Conservation (phyloP, 1,139 yeast genomes). For the Kodamaea anthophila region DNA sequence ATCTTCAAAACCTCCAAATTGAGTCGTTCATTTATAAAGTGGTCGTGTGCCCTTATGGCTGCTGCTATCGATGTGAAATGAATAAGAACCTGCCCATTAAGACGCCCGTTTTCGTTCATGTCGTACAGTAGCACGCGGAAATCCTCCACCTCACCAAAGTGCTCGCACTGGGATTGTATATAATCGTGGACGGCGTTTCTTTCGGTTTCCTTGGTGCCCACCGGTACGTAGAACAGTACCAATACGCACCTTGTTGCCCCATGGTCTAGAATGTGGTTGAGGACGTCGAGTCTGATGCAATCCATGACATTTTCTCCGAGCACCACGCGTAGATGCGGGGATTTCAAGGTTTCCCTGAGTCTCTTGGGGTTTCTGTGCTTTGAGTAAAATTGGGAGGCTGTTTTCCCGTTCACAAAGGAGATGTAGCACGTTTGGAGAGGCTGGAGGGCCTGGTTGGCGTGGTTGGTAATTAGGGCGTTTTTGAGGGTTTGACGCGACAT, state of each 20-base stretch:
- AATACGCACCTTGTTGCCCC: conserved; percentile 35
- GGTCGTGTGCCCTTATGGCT: conserved; percentile 36
- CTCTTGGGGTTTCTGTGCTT: too few species aligned
- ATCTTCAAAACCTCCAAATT: too few species aligned
- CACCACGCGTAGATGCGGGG: conserved; percentile 21
- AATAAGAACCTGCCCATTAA: conserved; percentile 15
- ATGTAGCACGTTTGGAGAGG: conserved; percentile 29
- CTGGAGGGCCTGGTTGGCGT: conserved; percentile 10
- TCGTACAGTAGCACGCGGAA: conserved; percentile 12
- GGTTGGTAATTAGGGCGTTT: conserved; percentile 17
- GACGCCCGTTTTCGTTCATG: conserved; percentile 6
- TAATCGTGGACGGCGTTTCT: conserved; percentile 7
- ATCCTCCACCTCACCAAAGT: conserved; percentile 34
- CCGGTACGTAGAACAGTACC: conserved; percentile 14
- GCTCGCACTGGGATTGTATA: conserved; percentile 19
- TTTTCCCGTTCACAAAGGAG: conserved; percentile 35
- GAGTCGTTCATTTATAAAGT: too few species aligned
- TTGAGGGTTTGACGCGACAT: conserved; percentile 27
- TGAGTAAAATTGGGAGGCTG: too few species aligned
- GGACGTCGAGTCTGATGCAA: conserved; percentile 36
- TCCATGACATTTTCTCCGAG: conserved; percentile 32
- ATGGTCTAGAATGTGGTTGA: conserved; percentile 36
- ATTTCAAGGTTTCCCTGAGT: too few species aligned
- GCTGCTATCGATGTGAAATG: conserved; percentile 40
- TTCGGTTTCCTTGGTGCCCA: conserved; percentile 2